Conservation (phyloP, 2,329 filamentous ascomycete genomes). For the Pestalotiopsis sp. region DNA sequence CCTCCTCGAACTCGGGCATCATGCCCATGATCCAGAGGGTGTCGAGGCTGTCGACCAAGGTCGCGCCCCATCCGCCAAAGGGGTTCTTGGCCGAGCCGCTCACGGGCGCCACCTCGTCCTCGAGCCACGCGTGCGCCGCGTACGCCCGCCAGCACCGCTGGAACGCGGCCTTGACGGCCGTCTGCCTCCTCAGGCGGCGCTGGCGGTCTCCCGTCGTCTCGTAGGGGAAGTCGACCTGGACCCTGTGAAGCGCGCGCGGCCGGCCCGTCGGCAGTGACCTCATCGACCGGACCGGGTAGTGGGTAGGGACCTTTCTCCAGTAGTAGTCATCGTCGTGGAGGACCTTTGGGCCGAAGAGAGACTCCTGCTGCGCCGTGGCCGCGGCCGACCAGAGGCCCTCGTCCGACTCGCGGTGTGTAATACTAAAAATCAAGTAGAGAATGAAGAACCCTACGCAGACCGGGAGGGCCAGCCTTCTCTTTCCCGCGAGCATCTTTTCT, state of each 20-base stretch:
- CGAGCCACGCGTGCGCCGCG: constrained; percentile 41
- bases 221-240: constrained; percentile 22
- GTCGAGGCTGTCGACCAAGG: constrained; percentile 44
- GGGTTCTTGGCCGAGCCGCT: constrained; percentile 39
- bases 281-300: constrained; percentile 24
- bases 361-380: not conserved
- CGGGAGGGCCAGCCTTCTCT: not conserved
- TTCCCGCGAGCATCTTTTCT: not conserved
- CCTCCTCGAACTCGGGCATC: constrained; percentile 45
- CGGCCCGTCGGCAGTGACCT: constrained; percentile 23
- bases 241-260: constrained; percentile 22
- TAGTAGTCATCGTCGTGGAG: constrained; percentile 26
- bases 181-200: constrained; percentile 21
- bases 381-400: not conserved
- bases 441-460: constrained; percentile 1
- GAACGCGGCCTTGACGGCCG: constrained; percentile 24
- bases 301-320: constrained; percentile 26
- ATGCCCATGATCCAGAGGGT: constrained; percentile 47
- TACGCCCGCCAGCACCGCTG: constrained; percentile 39
- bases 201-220: constrained; percentile 20
- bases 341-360: constrained; percentile 13
- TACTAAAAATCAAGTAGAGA: not conserved
- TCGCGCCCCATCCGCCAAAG: constrained; percentile 49
- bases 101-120: constrained; percentile 45
- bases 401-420: not conserved